A percentile compares a stretch with the other conserved stretches of the same genome.
phyloP scores from a whole-genome alignment of 2,329 filamentous ascomycete species.

The Blastomyces silverae region DNA sequence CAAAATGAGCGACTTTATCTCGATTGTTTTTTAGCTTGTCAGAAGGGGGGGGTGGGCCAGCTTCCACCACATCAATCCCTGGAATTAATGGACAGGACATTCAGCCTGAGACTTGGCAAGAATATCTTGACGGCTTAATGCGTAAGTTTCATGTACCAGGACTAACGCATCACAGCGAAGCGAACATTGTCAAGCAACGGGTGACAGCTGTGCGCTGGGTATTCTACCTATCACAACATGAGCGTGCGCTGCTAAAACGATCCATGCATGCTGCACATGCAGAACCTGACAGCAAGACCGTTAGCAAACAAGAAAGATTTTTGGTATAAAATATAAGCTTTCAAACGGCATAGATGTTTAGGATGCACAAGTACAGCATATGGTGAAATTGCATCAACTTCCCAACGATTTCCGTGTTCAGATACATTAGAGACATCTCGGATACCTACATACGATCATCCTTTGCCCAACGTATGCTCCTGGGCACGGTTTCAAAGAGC shows the following conservation, averaged over 20 bases:
- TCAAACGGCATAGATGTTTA: too few species aligned
- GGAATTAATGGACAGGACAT: not conserved
- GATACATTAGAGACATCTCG: not conserved
- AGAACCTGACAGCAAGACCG: slow-evolving; percentile 3
- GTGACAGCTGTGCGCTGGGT: not conserved
- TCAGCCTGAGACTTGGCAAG: not conserved
- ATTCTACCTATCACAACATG: not conserved
- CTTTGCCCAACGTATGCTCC: not conserved
- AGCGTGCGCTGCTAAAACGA: not conserved
- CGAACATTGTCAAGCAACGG: not conserved
- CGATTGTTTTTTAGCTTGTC: not conserved
- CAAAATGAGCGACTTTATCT: not conserved
- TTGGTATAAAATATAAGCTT: slow-evolving; percentile 2
- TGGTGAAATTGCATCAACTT: not conserved
- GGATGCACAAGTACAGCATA: not conserved
- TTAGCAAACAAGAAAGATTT: not conserved
- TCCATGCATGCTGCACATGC: not conserved
- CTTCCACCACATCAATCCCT: slow-evolving; percentile 4
- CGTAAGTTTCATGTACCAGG: slow-evolving; percentile 1
- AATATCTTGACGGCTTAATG: not conserved
- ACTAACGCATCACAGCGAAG: not conserved
- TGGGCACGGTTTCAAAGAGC: not conserved
- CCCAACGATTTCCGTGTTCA: slow-evolving; percentile 1
- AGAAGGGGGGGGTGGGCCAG: not conserved
- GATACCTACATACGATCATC: not conserved